These are phyloP conservation scores for Aspergillus calidoustus DNA, from an alignment of 2,329 filamentous ascomycete species.

Conservation along the genomic window DNA sequence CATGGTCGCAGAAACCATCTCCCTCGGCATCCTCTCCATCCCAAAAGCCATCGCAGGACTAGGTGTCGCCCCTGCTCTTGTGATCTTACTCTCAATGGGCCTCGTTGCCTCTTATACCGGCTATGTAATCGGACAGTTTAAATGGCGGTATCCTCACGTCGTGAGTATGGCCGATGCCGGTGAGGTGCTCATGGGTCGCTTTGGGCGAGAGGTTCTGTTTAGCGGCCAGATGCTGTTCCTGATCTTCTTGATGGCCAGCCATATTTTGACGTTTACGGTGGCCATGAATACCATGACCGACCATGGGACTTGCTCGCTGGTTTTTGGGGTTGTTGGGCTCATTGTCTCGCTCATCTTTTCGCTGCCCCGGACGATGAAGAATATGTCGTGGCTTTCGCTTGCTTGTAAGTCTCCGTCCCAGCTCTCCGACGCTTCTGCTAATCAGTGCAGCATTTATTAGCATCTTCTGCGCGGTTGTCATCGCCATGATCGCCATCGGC, in stretches of 20 bases:
- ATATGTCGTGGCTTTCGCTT: slow-evolving; percentile 66
- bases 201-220: slow-evolving; percentile 67
- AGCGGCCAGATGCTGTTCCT: slow-evolving; percentile 66
- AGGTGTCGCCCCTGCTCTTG: slow-evolving; percentile 59
- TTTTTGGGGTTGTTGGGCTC: slow-evolving; percentile 64
- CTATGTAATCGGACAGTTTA: slow-evolving; percentile 65
- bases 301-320: slow-evolving; percentile 66
- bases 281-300: slow-evolving; percentile 68
- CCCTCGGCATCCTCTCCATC: slow-evolving; percentile 61
- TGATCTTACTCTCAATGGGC: slow-evolving; percentile 59
- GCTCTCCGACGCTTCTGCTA: neutral
- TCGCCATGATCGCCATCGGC: slow-evolving; percentile 70
- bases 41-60: slow-evolving; percentile 57
- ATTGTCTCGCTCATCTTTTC: slow-evolving; percentile 63
- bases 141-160: slow-evolving; percentile 61
- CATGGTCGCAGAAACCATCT: slow-evolving; percentile 65
- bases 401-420: slow-evolving; percentile 42
- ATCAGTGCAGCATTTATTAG: slow-evolving; percentile 60
- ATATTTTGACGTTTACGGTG: slow-evolving; percentile 71
- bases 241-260: slow-evolving; percentile 71
- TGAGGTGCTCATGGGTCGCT: slow-evolving; percentile 62
- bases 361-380: slow-evolving; percentile 65
- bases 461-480: slow-evolving; percentile 65
- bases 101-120: slow-evolving; percentile 63
- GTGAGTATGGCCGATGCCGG: slow-evolving; percentile 73